A percentile compares a stretch with the other conserved stretches of the same genome.
These are phyloP conservation scores for Trametes villosa DNA, from an alignment of 768 basidiomycete species.

Conservation along the genomic window DNA sequence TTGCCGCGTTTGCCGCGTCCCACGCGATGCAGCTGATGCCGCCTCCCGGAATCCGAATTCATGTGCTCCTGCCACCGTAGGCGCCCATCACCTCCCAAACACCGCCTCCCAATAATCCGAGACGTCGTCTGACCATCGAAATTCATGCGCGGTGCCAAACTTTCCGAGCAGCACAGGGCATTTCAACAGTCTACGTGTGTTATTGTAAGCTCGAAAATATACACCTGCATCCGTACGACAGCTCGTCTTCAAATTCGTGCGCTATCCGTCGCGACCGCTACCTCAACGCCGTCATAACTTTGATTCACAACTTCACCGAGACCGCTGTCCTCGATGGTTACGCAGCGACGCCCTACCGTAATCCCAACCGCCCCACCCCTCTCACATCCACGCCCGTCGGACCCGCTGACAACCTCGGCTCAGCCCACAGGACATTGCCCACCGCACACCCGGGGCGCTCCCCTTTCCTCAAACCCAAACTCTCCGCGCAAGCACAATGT, in stretches of 20 bases:
- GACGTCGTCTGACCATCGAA: neutral
- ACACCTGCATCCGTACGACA: too few relatives aligned
- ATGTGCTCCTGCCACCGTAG: neutral
- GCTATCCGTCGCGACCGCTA: too few relatives aligned
- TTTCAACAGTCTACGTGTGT: too few relatives aligned
- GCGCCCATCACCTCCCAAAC: neutral
- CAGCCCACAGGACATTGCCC: neutral
- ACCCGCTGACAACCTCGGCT: neutral
- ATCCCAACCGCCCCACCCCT: neutral
- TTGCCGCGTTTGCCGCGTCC: constrained; percentile 7
- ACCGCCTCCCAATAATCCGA: constrained; percentile 3
- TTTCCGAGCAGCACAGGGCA: too few relatives aligned
- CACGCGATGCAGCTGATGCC: neutral
- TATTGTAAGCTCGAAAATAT: too few relatives aligned
- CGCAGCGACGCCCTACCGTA: neutral
- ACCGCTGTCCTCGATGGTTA: neutral
- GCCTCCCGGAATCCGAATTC: neutral
- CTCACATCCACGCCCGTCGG: neutral
- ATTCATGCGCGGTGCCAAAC: too few relatives aligned
- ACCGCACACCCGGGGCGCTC: constrained; percentile 6
- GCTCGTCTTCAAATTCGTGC: too few relatives aligned
- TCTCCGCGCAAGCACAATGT: too few relatives aligned
- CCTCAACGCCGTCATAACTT: too few relatives aligned
- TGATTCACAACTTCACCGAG: too few relatives aligned
- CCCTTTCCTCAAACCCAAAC: neutral